Percentiles rank a stretch among this genome's conserved stretches.
Conservation (phyloP, 306 rosid species). For the Malus sieversii region DNA sequence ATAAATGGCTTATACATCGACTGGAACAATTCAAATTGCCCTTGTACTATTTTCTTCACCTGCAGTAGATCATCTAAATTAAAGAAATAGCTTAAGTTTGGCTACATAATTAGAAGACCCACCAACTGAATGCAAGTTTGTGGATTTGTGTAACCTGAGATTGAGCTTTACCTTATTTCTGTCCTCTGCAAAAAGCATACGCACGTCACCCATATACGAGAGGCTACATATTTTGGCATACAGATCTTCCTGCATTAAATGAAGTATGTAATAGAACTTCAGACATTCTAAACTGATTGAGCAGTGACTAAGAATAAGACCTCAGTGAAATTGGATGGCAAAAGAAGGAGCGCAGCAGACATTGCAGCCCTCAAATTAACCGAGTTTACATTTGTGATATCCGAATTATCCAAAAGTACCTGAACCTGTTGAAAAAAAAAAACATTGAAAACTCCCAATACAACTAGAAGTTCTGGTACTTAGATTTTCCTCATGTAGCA, state of each 20-base stretch:
- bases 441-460: background rate
- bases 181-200: constrained; percentile 96
- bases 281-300: constrained; percentile 16
- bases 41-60: constrained; percentile 80
- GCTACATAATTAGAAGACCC: background rate
- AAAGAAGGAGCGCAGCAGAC: constrained; percentile 81
- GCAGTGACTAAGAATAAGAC: constrained; percentile 35
- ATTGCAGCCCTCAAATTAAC: constrained; percentile 76
- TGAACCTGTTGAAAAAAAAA: constrained; percentile 47
- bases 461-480: background rate
- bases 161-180: constrained; percentile 60
- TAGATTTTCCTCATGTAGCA: background rate
- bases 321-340: constrained; percentile 77
- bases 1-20: constrained; percentile 72
- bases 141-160: constrained; percentile 12
- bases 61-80: constrained; percentile 19
- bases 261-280: constrained; percentile 5
- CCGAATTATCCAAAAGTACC: constrained; percentile 57
- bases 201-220: constrained; percentile 79
- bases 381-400: constrained; percentile 43
- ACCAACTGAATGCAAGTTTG: background rate
- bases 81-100: background rate
- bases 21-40: constrained; percentile 67
- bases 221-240: constrained; percentile 91
- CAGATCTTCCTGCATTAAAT: constrained; percentile 62